phyloP scores from a whole-genome alignment of 148 eudicot species.

The Silene latifolia region DNA sequence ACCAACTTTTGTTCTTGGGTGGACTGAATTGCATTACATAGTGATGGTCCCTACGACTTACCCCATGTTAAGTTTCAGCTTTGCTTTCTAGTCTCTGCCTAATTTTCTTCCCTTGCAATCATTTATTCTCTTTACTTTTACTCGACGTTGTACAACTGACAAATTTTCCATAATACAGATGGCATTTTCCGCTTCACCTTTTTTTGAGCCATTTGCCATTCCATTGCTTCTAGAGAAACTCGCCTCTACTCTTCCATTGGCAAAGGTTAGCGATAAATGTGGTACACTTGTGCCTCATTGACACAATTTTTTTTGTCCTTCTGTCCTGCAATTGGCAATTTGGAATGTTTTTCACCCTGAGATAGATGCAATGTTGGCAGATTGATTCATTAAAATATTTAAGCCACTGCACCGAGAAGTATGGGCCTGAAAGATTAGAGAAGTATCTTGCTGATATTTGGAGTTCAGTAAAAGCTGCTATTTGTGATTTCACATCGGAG shows the following conservation, averaged over 20 bases:
- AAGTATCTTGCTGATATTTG: constrained; percentile 67
- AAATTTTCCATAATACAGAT: constrained; percentile 37
- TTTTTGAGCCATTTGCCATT: constrained; percentile 78
- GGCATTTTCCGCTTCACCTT: constrained; percentile 77
- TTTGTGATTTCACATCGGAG: constrained; percentile 33
- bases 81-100: not conserved
- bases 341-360: constrained; percentile 11
- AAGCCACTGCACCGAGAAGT: constrained; percentile 60
- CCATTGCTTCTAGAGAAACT: constrained; percentile 91
- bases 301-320: not conserved
- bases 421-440: constrained; percentile 64
- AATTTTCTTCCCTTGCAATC: not conserved
- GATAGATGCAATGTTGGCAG: constrained; percentile 33
- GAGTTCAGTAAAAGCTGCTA: constrained; percentile 54
- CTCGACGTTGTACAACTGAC: not conserved
- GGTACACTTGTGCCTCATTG: constrained; percentile 17
- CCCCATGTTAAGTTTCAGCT: not conserved
- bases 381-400: constrained; percentile 82
- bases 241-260: constrained; percentile 69
- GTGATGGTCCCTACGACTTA: not conserved
- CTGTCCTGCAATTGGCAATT: constrained; percentile 1
- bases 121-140: not conserved
- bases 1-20: too few relatives aligned
- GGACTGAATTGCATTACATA: too few relatives aligned
- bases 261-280: constrained; percentile 52